These are phyloP conservation scores for Drechslerella coelobrocha DNA, from an alignment of 2,329 filamentous ascomycete genomes.

Conservation along the genomic window DNA sequence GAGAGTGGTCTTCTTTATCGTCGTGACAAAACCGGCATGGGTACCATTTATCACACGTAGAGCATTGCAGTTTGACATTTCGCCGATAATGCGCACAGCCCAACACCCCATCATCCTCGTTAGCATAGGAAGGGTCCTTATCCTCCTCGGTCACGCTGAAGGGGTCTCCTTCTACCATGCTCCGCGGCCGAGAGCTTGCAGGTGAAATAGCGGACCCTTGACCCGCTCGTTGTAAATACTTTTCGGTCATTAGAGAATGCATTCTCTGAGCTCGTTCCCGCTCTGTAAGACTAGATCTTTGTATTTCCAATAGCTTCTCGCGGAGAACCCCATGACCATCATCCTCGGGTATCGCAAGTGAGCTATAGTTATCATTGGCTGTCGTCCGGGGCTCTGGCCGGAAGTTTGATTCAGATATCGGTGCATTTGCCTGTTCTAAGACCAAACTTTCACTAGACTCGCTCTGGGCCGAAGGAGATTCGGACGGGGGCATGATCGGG, in stretches of 20 bases:
- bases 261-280: conserved; percentile 74
- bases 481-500: conserved; percentile 32
- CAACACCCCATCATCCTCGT: conserved; percentile 65
- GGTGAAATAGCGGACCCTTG: conserved; percentile 55
- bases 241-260: conserved; percentile 73
- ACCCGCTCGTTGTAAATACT: conserved; percentile 62
- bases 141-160: conserved; percentile 57
- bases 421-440: conserved; percentile 1
- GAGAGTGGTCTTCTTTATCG: conserved; percentile 75
- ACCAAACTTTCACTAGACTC: conserved; percentile 9
- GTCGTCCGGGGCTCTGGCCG: neutral
- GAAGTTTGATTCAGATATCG: neutral
- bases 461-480: conserved; percentile 32
- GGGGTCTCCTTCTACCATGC: conserved; percentile 56
- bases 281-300: conserved; percentile 66
- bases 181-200: conserved; percentile 62
- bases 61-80: conserved; percentile 95
- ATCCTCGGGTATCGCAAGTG: conserved; percentile 69
- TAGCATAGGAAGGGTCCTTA: conserved; percentile 59
- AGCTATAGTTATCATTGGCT: conserved; percentile 5
- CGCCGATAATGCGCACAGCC: conserved; percentile 93
- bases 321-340: conserved; percentile 77
- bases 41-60: conserved; percentile 87
- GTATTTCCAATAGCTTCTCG: conserved; percentile 72
- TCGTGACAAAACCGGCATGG: conserved; percentile 96